Base-by-base conservation (phyloP, 352 stramenopile species). In the Phytopythium ostracodes region DNA sequence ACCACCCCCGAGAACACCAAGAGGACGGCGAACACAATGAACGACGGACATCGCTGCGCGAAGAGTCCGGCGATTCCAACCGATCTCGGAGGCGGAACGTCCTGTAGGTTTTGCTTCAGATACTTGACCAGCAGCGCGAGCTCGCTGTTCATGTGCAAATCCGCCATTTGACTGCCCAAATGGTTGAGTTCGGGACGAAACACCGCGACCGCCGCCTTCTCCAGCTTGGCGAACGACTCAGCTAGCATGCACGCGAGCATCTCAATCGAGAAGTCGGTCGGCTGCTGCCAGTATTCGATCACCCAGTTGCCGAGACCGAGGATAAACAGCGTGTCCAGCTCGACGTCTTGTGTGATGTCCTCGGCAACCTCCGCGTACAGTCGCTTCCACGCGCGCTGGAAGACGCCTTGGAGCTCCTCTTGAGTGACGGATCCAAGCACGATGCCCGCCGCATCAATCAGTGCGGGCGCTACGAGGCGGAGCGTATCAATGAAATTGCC, bases 281-380 rank as follows among this genome's bases (percentile, higher is more conserved):
- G 84, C 29, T 91, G 82, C 55, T 92, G 84, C 84, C 82, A 93
- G 60, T 91, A 93, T 61, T 92, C 79, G 36, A 91, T 72, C 14
- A 84, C 58, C 82, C 84, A 94, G 40, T 84, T 85, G 33, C 66
- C 72, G 17, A 94, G 62, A 14, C 79, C 75, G 54, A 94, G 61
- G 54, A 93, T 68, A 60, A 93, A 93, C 70, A 72, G 83, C 31
- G 72, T 66, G 65, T 93, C 84, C 15, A 93, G 62, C 49, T 88
- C 79, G 44, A 89, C 75, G 55, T 88, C 75, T 25, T 80, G 58
- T 59, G 86, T 76, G 24, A 91, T 83, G 53, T 87, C 70, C 47
- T 68, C 63, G 15, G 62, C 61, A 43, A 87, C 68, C 52, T 89
- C 73, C 27, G 62, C 63, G 59, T 79, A 85, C 25, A 89, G 53